Conservation (phyloP, 164 flowering plant genomes). For the Tinospora cordifolia region DNA sequence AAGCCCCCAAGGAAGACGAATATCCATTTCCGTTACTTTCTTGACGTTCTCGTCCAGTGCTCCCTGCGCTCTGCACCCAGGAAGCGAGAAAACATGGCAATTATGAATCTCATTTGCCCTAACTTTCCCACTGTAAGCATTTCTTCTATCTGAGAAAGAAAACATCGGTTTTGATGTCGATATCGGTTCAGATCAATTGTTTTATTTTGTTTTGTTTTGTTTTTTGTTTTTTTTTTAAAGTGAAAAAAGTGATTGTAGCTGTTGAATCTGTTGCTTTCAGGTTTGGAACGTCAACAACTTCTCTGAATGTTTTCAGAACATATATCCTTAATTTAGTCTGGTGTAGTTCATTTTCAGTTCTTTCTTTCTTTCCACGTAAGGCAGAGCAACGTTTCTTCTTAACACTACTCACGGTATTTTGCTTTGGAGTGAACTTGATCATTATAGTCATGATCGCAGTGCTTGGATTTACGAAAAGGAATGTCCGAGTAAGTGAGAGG, state of each 20-base stretch:
- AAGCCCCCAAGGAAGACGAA: no score
- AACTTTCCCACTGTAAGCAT: slow-evolving; percentile 18
- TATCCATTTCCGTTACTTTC: no score
- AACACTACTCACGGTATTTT: slow-evolving; percentile 44
- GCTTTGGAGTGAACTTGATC: slow-evolving; percentile 50
- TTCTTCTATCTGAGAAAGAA: neutral
- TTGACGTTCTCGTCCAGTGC: no score
- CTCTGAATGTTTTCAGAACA: slow-evolving; percentile 45
- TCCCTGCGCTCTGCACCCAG: no score
- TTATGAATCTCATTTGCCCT: slow-evolving; percentile 26
- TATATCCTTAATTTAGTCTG: slow-evolving; percentile 58
- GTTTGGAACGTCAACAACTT: slow-evolving; percentile 52
- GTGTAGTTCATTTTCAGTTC: neutral
- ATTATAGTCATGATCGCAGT: slow-evolving; percentile 37
- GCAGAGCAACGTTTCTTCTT: slow-evolving; percentile 27
- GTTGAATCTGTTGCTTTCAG: slow-evolving; percentile 26
- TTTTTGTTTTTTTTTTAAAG: neutral
- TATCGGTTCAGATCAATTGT: neutral
- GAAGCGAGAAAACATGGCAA: slow-evolving; percentile 11
- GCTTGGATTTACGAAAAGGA: slow-evolving; percentile 31
- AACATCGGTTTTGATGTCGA: neutral
- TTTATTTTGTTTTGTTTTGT: no score
- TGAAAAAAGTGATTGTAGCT: neutral
- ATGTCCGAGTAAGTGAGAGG: slow-evolving; percentile 20
- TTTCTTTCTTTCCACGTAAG: neutral